These are phyloP conservation scores for Pholiota microspora DNA, from an alignment of 768 basidiomycete genomes.

Conservation along the genomic window DNA sequence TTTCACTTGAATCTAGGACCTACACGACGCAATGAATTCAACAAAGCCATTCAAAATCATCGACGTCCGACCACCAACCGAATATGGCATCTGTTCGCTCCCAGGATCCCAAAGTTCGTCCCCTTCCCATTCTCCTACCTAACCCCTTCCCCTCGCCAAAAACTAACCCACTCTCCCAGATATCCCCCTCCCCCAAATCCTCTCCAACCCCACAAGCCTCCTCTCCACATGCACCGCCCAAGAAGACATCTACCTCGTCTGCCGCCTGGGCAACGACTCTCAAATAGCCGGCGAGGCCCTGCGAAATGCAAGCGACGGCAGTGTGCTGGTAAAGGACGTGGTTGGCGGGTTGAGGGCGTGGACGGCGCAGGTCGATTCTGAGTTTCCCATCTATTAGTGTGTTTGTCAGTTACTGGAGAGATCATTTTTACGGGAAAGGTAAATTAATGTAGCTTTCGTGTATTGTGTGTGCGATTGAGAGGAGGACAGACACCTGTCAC, in stretches of 20 bases:
- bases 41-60: constrained; percentile 42
- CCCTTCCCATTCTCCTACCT: neutral
- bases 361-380: constrained; percentile 68
- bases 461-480: no score
- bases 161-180: constrained; percentile 41
- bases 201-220: constrained; percentile 54
- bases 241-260: constrained; percentile 59
- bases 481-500: no score
- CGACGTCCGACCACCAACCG: constrained; percentile 77
- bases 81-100: constrained; percentile 86
- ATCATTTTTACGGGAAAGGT: no score
- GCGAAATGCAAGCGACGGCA: constrained; percentile 28
- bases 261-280: constrained; percentile 91
- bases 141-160: neutral
- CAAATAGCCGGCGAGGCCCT: constrained; percentile 79
- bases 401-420: no score
- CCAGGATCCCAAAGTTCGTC: constrained; percentile 70
- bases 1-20: constrained; percentile 37
- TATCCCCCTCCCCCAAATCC: constrained; percentile 65
- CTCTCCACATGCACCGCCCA: constrained; percentile 26
- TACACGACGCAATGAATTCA: constrained; percentile 37
- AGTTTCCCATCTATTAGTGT: constrained; percentile 77
- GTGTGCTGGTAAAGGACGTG: constrained; percentile 57
- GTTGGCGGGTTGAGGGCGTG: constrained; percentile 83
- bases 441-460: no score